Evolutionary conservation across 202 grass and related monocot species (phyloP).

Genomic region (Digitaria exilis): DNA sequence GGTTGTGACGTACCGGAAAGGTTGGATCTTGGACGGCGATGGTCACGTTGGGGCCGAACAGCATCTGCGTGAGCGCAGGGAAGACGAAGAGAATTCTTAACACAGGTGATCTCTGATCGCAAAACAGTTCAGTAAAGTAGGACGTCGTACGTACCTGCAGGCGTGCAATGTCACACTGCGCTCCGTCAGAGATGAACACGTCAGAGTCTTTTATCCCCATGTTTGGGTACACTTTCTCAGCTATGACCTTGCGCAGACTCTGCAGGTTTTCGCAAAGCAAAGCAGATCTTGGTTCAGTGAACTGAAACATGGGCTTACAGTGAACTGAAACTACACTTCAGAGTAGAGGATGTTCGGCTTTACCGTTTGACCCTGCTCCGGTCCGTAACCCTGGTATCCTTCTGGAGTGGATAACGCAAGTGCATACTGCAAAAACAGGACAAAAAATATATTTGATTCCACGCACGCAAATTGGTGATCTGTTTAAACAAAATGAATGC

Average conservation of each 20-base stretch:
- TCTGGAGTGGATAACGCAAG: conserved; percentile 82
- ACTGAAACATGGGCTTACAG: background rate
- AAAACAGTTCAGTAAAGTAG: background rate
- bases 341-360: background rate
- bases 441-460: background rate
- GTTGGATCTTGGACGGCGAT: conserved; percentile 98
- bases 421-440: conserved; percentile 60
- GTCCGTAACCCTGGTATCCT: conserved; percentile 92
- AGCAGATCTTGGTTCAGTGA: background rate
- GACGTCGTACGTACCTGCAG: conserved; percentile 52
- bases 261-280: conserved; percentile 25
- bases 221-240: conserved; percentile 60
- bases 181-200: conserved; percentile 91
- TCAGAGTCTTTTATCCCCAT: conserved; percentile 71
- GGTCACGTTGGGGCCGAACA: conserved; percentile 75
- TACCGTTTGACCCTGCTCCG: conserved; percentile 87
- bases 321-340: background rate
- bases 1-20: conserved; percentile 71
- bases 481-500: background rate
- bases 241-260: conserved; percentile 74
- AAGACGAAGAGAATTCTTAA: background rate
- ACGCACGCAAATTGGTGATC: background rate
- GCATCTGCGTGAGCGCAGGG: conserved; percentile 40
- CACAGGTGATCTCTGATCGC: background rate
- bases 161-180: conserved; percentile 88